Evolutionary conservation across 164 flowering plant genomes (phyloP), one percentile per base, ranked within the genome.

Genomic region (Amborella trichopoda): DNA sequence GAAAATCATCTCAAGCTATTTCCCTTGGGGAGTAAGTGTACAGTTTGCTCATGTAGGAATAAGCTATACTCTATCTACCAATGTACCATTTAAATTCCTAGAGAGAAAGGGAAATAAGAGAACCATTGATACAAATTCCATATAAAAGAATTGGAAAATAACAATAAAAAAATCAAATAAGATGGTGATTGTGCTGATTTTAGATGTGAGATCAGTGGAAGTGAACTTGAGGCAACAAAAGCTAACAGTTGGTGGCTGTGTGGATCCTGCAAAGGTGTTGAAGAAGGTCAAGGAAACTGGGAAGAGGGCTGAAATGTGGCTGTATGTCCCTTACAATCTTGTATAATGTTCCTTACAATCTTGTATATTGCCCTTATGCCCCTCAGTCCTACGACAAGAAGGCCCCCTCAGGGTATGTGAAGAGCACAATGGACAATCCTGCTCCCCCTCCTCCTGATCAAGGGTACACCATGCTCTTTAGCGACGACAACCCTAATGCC

Each of bases 401-500:
- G 48, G 96, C 96, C 0, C 96, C 96, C 8, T 63, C 96, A 6
- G 76, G 77, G 24, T 64, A 51, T 52, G 94, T 83, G 5, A 68
- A 88, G 44, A 53, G 37, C 38, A 73, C 63, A 0, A 71, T 78
- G 17, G 74, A 60, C 44, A 62, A 67, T 8, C 56, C 54, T 16
- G 46, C 64, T 39, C 51, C 58, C 25, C 28, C 37, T 13, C 60
- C 54, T 39, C 49, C 63, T 55, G 96, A 83, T 23, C 78, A 76
- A 12, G 60, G 49, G 20, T 77, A 71, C 61, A 65, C 77, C 21
- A 63, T 37, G 61, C 72, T 83, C 74, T 87, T 87, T 62, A 83
- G 77, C 47, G 96, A 87, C 69, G 96, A 87, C 1, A 78, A 87
- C 50, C 85, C 94, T 10, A 79, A 81, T 63, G 77, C 94, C 30